Base-by-base conservation (phyloP, 192 early-diverging fungal genomes). In the Entophlyctis helioformis region DNA sequence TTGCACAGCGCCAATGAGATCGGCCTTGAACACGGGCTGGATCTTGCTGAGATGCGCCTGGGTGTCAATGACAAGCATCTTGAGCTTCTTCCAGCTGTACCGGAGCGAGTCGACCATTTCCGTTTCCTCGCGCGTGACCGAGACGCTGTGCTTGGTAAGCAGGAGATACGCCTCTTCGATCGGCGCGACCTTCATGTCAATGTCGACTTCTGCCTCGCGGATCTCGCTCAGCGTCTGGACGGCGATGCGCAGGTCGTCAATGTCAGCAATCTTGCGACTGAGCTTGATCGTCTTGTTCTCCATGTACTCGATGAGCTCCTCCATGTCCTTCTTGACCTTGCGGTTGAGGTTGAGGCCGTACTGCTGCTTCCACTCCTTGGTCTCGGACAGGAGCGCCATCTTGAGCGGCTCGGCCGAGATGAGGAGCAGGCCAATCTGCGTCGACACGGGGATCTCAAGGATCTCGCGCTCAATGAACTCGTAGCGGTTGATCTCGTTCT, bases 21-120 rank as follows among this genome's bases (percentile, higher is more conserved):
- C 77, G 11, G 66, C 71, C 42, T 71, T 71, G 61, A 78, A 80
- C 4, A 74, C 59, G 3, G 77, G 77, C 46, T 80, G 77, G 56
- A 80, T 78, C 40, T 66, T 71, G 58, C 61, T 64, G 10, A 80
- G 50, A 46, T 80, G 72, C 3, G 65, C 60, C 54, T 80, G 77
- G 12, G 71, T 65, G 27, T 80, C 77, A 51, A 78, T 69, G 12
- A 78, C 77, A 23, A 78, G 56, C 39, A 37, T 53, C 53, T 78
- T 78, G 6, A 80, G 56, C 54, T 80, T 80, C 51, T 80, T 78
- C 76, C 74, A 79, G 52, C 74, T 78, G 60, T 79, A 79, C 15
- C 74, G 66, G 12, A 79, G 48, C 0, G 76, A 79, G 52, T 79
- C 76, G 7, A 78, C 76, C 76, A 77, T 78, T 56, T 79, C 76